A percentile compares a stretch with the other conserved stretches of the same genome.
phyloP scores from a whole-genome alignment of 257 asterid species.

The Solanum lignicaule region DNA sequence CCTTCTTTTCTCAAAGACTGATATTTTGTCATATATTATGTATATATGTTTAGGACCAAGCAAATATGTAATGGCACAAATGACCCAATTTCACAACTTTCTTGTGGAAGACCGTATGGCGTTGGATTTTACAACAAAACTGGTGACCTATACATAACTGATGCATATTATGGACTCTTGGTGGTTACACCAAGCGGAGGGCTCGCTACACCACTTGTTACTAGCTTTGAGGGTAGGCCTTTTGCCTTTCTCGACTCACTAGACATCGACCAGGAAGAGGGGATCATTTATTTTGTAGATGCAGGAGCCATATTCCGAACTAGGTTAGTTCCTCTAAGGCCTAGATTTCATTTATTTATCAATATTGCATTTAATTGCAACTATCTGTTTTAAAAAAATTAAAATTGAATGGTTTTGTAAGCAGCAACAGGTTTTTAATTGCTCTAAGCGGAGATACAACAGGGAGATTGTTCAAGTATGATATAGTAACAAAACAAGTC shows the following conservation, averaged over 20 bases:
- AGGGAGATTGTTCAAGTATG: slow-evolving; percentile 1
- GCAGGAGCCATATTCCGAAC: neutral
- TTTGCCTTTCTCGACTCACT: neutral
- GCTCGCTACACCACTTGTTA: neutral
- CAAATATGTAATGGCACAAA: neutral
- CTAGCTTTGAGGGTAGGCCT: neutral
- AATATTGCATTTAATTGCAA: too few relatives aligned
- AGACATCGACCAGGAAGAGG: neutral
- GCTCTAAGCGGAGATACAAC: neutral
- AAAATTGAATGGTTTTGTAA: neutral
- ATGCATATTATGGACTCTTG: neutral
- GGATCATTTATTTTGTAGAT: neutral
- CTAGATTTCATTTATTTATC: too few relatives aligned
- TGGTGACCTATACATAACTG: neutral
- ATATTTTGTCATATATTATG: neutral
- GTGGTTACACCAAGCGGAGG: neutral
- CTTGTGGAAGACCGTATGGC: neutral
- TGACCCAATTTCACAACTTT: neutral
- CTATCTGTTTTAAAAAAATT: neutral
- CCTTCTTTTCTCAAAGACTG: neutral
- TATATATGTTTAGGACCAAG: neutral
- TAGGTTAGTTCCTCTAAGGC: neutral
- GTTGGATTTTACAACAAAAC: neutral
- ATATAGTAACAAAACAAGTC: neutral
- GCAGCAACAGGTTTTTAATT: neutral